Evolutionary conservation across 805 yeast species (phyloP), one percentile per base, ranked within the genome.

Genomic region (Metschnikowia lunata): DNA sequence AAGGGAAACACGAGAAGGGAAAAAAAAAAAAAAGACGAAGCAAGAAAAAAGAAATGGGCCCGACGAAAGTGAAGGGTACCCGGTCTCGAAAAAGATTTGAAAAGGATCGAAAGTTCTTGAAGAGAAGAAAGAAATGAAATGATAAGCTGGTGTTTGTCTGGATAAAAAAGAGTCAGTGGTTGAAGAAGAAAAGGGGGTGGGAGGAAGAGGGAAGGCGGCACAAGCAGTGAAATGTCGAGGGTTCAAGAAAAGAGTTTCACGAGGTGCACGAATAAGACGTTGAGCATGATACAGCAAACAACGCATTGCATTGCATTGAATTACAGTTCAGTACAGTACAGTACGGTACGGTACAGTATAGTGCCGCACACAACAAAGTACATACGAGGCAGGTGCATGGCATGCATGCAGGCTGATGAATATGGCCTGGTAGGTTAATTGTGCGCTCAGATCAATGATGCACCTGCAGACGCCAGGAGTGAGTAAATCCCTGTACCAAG

Each of bases 201-300:
- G 30, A 18, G 27, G 30, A 34, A 31, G 27, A 12, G 31, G 30
- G 31, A 23, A 34, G 26, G 37, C 27, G 43, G 40, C 40, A 36
- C 47, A 39, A 39, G 13, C 43, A 39, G 37, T 39, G 47, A 39
- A 39, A 39, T 39, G 47, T 44, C 47, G 47, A 44, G 40, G 35
- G 36, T 36, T 40, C 34, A 18, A 44, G 43, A 39, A 39, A 31
- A 44, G 40, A 44, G 47, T 44, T 44, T 44, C 47, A 44, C 47
- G 43, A 44, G 40, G 43, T 36, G 43, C 43, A 31, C 43, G 47
- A 42, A 44, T 44, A 44, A 39, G 42, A 26, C 40, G 43, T 13
- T 30, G 26, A n/a, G 43, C 47, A 44, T 39, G 40, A 36, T 27
- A 40, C 33, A 36, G 31, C 40, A 44, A 36, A 14, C 40, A 40